Evolutionary conservation across 176 grass and related monocot species (phyloP).

Genomic region (Carex kokanica): DNA sequence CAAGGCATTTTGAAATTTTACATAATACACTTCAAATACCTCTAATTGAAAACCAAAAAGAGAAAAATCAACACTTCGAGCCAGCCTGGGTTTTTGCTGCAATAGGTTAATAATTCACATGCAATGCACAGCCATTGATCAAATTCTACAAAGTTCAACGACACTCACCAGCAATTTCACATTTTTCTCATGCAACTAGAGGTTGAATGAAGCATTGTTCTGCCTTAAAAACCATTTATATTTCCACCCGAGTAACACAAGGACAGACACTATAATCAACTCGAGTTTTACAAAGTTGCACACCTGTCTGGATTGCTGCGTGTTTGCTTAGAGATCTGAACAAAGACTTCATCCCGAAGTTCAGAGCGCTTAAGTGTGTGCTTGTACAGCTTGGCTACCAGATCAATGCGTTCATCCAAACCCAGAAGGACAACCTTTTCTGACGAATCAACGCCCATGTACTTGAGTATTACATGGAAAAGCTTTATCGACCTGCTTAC

Average conservation of each 20-base stretch:
- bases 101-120: neutral
- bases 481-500: conserved; percentile 83
- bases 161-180: neutral
- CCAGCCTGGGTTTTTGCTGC: neutral
- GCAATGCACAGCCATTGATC: neutral
- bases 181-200: neutral
- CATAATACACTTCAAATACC: conserved; percentile 2
- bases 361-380: conserved; percentile 94
- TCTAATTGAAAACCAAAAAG: neutral
- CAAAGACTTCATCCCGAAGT: conserved; percentile 97
- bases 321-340: conserved; percentile 94
- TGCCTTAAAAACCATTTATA: neutral
- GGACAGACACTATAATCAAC: neutral
- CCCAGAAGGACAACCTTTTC: conserved; percentile 52
- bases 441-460: conserved; percentile 85
- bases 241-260: neutral
- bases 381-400: conserved; percentile 89
- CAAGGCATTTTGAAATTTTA: neutral
- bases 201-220: neutral
- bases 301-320: conserved; percentile 91
- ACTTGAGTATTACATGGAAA: conserved; percentile 92
- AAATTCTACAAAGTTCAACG: neutral
- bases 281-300: neutral
- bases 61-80: neutral
- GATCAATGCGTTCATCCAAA: conserved; percentile 83